phyloP scores from a whole-genome alignment of 768 basidiomycete genomes.

The Suillus luteus region DNA sequence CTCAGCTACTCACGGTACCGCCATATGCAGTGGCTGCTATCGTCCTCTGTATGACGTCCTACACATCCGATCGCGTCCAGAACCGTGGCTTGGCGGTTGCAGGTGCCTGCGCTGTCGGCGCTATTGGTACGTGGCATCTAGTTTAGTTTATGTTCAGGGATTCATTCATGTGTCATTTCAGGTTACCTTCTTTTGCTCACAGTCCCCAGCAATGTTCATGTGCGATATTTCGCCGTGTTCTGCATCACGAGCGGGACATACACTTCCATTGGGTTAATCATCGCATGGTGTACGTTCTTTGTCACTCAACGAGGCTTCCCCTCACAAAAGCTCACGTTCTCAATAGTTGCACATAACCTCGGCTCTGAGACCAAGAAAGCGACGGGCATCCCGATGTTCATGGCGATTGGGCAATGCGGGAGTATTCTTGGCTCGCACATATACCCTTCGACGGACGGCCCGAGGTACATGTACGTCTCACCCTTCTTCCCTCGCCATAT shows the following conservation, averaged over 20 bases:
- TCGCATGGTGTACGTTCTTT: constrained; percentile 72
- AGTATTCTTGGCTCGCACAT: constrained; percentile 77
- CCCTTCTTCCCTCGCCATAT: background rate
- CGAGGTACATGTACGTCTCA: constrained; percentile 58
- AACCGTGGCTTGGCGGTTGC: constrained; percentile 49
- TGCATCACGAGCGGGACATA: constrained; percentile 79
- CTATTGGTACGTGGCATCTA: constrained; percentile 24
- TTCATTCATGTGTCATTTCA: constrained; percentile 39
- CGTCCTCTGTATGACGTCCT: constrained; percentile 60
- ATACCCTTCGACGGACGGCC: constrained; percentile 64
- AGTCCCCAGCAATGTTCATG: constrained; percentile 55
- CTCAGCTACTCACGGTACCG: constrained; percentile 78
- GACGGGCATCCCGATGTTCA: constrained; percentile 75
- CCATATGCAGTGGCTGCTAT: constrained; percentile 75
- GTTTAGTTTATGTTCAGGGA: constrained; percentile 44
- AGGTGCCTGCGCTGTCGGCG: constrained; percentile 30
- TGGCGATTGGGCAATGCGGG: constrained; percentile 79
- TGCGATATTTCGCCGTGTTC: constrained; percentile 78
- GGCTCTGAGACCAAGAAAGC: constrained; percentile 80
- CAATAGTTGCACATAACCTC: constrained; percentile 66
- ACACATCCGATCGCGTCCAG: constrained; percentile 66
- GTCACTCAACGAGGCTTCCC: background rate
- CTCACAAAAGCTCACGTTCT: background rate
- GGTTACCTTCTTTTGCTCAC: constrained; percentile 68
- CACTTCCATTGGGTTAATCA: constrained; percentile 69